These are phyloP conservation scores for Larix kaempferi DNA, from an alignment of 75 land plant species.

Conservation along the genomic window DNA sequence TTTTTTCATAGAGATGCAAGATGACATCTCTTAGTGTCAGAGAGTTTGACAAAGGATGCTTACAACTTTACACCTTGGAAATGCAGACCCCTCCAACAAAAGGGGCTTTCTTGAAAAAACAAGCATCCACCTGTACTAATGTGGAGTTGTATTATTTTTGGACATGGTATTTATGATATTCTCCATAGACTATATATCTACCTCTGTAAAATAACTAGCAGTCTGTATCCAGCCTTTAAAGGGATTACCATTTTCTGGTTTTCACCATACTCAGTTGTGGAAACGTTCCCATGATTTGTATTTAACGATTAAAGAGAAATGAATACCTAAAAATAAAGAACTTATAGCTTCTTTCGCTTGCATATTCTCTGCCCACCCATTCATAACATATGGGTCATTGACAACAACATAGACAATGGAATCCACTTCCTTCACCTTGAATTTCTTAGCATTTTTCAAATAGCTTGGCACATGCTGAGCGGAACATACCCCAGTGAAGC, in stretches of 20 bases:
- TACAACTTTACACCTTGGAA: no score
- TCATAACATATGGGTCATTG: conserved; percentile 90
- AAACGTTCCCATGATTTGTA: neutral
- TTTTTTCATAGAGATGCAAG: no score
- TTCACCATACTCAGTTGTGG: neutral
- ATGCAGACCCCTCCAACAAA: no score
- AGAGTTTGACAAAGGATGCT: no score
- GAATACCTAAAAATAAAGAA: neutral
- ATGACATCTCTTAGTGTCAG: no score
- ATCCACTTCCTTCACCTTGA: conserved; percentile 86
- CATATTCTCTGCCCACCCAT: conserved; percentile 96
- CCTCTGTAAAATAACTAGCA: neutral
- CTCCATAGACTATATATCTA: no score
- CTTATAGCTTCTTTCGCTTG: conserved; percentile 84
- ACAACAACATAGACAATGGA: conserved; percentile 94
- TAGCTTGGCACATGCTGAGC: conserved; percentile 89
- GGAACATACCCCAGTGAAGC: conserved; percentile 94
- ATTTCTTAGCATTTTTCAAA: conserved; percentile 73
- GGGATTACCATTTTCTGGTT: neutral
- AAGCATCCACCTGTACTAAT: no score
- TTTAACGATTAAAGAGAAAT: neutral
- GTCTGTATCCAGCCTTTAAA: neutral
- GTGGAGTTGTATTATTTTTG: no score
- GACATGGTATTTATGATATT: no score
- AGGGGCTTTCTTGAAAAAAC: no score